phyloP scores from a whole-genome alignment of 2,329 filamentous ascomycete genomes.

The Trichoderma hamatum region DNA sequence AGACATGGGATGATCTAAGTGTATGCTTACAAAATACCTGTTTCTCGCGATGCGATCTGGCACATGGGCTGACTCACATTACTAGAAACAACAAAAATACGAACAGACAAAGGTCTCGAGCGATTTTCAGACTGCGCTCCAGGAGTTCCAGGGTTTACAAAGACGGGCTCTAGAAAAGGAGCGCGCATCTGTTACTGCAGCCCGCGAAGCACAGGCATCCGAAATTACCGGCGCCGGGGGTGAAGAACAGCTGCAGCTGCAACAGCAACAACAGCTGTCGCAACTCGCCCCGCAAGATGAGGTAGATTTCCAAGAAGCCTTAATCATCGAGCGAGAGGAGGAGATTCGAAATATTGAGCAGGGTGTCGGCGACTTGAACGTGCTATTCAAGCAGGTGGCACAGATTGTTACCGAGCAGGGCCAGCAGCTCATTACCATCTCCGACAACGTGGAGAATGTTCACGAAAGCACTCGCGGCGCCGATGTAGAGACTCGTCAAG shows the following conservation, averaged over 20 bases:
- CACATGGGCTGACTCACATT: conserved; percentile 7
- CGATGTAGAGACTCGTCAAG: conserved; percentile 81
- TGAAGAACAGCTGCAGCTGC: conserved; percentile 53
- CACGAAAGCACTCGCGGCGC: conserved; percentile 81
- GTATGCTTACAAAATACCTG: conserved; percentile 52
- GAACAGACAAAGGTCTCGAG: conserved; percentile 92
- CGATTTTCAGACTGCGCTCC: conserved; percentile 85
- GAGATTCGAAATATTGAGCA: conserved; percentile 98
- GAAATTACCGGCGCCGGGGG: conserved; percentile 44
- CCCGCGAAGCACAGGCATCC: conserved; percentile 76
- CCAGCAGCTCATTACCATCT: conserved; percentile 82
- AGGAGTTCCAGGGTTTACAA: conserved; percentile 92
- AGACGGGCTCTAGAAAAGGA: conserved; percentile 89
- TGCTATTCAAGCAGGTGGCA: conserved; percentile 96
- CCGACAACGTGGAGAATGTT: conserved; percentile 83
- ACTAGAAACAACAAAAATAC: conserved; percentile 90
- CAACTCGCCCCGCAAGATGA: conserved; percentile 89
- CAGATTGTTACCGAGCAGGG: conserved; percentile 96
- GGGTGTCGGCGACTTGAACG: conserved; percentile 91
- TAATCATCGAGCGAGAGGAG: conserved; percentile 94
- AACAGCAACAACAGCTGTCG: conserved; percentile 71
- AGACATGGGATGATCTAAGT: conserved; percentile 82
- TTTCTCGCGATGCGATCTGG: background rate
- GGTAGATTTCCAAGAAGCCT: conserved; percentile 93
- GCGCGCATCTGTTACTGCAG: conserved; percentile 80